These are phyloP conservation scores for Euclidium syriacum DNA, from an alignment of 345 rosid genomes.

Conservation along the genomic window DNA sequence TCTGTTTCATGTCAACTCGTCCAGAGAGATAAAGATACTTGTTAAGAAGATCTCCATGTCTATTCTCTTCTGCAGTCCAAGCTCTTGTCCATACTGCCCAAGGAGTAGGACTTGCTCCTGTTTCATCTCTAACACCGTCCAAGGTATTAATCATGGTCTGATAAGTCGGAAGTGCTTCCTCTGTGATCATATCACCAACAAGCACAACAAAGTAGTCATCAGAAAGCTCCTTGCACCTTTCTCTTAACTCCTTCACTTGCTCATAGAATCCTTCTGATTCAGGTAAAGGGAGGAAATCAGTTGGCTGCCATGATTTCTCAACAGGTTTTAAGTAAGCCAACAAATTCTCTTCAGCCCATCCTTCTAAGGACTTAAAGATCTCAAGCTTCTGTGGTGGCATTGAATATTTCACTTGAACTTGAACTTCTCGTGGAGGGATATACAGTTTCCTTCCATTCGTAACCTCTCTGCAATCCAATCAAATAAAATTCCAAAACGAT, in stretches of 20 bases:
- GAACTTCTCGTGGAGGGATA: conserved; percentile 24
- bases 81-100: conserved; percentile 59
- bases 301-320: conserved; percentile 66
- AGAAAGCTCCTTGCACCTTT: conserved; percentile 36
- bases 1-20: conserved; percentile 52
- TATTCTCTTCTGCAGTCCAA: conserved; percentile 61
- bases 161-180: conserved; percentile 82
- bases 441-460: conserved; percentile 38
- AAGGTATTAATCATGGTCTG: conserved; percentile 75
- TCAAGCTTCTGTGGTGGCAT: conserved; percentile 61
- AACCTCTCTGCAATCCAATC: conserved; percentile 37
- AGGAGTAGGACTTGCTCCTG: conserved; percentile 34
- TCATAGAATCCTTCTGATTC: conserved; percentile 51
- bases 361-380: conserved; percentile 50
- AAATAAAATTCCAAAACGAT: neutral
- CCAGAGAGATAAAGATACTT: conserved; percentile 57
- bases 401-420: conserved; percentile 32
- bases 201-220: conserved; percentile 35
- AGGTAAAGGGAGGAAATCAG: conserved; percentile 53
- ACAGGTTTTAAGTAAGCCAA: conserved; percentile 49
- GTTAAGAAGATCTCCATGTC: conserved; percentile 61
- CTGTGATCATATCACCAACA: conserved; percentile 55
- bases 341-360: conserved; percentile 39
- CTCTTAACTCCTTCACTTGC: conserved; percentile 54
- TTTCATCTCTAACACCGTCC: conserved; percentile 40